phyloP scores from a whole-genome alignment of 2,329 filamentous ascomycete genomes.

The Scopulariopsis brevicaulis region DNA sequence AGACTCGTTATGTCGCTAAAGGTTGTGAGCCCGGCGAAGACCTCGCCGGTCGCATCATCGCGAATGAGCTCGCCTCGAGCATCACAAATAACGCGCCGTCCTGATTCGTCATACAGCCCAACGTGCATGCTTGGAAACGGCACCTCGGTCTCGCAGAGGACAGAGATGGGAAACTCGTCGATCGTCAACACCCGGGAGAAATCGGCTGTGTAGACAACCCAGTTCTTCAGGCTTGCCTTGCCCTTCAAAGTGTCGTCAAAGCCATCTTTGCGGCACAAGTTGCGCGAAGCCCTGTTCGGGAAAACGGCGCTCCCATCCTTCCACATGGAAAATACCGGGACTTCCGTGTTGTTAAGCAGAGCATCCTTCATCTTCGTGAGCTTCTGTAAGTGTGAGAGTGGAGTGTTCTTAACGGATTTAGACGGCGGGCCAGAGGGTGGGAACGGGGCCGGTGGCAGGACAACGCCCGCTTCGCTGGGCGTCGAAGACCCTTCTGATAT shows the following conservation, averaged over 20 bases:
- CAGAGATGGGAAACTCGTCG: conserved; percentile 55
- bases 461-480: conserved; percentile 14
- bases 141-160: conserved; percentile 48
- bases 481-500: not conserved
- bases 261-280: conserved; percentile 31
- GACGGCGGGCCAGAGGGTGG: conserved; percentile 57
- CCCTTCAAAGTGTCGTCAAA: conserved; percentile 13
- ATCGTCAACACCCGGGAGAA: conserved; percentile 47
- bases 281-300: conserved; percentile 55
- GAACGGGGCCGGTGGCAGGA: conserved; percentile 47
- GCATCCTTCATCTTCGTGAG: conserved; percentile 67
- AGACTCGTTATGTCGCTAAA: conserved; percentile 64
- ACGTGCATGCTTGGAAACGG: conserved; percentile 48
- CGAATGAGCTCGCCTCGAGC: conserved; percentile 54
- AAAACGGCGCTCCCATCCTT: conserved; percentile 65
- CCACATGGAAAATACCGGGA: conserved; percentile 73
- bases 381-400: conserved; percentile 49
- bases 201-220: conserved; percentile 47
- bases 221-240: not conserved
- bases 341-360: conserved; percentile 60
- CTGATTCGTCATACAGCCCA: conserved; percentile 46
- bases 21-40: conserved; percentile 60
- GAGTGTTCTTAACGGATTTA: conserved; percentile 40
- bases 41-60: conserved; percentile 50
- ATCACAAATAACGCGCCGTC: conserved; percentile 47